Evolutionary conservation across 2,329 filamentous ascomycete species (phyloP).

Genomic region (Colletotrichum sp.): DNA sequence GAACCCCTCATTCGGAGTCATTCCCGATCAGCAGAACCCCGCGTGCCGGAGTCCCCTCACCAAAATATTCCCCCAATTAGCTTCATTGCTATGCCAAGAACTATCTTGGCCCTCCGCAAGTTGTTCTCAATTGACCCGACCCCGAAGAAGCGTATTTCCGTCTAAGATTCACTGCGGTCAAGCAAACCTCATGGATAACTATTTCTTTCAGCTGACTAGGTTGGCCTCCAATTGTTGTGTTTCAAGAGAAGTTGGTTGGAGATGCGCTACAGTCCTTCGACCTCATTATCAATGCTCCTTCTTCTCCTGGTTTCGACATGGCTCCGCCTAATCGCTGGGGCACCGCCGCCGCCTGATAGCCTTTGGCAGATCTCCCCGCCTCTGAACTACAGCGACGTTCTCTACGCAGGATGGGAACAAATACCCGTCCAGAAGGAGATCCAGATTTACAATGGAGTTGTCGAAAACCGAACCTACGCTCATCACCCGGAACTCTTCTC

Average conservation of each 20-base stretch:
- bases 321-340: neutral
- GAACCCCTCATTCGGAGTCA: neutral
- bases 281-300: neutral
- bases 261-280: neutral
- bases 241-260: neutral
- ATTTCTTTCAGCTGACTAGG: neutral
- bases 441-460: conserved; percentile 26
- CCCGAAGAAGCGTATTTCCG: neutral
- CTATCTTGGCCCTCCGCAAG: neutral
- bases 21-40: neutral
- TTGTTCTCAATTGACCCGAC: neutral
- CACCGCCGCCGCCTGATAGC: conserved; percentile 11
- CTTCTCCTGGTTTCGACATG: neutral
- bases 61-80: neutral
- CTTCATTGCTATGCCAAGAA: neutral
- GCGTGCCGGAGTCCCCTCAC: neutral
- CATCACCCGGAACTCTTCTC: conserved; percentile 28
- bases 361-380: conserved; percentile 25
- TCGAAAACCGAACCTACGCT: conserved; percentile 25
- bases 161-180: neutral
- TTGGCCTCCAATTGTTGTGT: neutral
- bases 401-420: conserved; percentile 29
- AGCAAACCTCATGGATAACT: neutral
- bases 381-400: conserved; percentile 25
- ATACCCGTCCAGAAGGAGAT: conserved; percentile 23